A percentile compares a stretch with the other conserved stretches of the same genome.
Evolutionary conservation across 2,329 filamentous ascomycete species (phyloP).

Genomic region (Scedosporium aurantiacum): DNA sequence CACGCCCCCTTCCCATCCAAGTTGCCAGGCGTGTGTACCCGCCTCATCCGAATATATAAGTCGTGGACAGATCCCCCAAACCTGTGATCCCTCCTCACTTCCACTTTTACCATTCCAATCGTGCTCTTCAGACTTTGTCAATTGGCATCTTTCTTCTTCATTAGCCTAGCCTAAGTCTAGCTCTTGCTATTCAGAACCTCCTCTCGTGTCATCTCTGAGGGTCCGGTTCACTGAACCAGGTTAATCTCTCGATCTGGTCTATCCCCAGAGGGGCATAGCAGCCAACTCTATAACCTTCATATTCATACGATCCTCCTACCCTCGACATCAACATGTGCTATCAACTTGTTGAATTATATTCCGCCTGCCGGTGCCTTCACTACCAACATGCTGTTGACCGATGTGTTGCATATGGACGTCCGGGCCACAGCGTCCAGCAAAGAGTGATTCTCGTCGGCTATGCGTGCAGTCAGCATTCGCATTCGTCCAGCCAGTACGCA

Average conservation of each 20-base stretch:
- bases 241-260: not conserved
- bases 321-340: conserved; percentile 59
- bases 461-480: conserved; percentile 41
- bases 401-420: conserved; percentile 63
- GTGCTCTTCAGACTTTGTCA: not conserved
- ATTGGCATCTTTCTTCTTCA: not conserved
- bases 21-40: not conserved
- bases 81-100: not conserved
- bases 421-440: conserved; percentile 60
- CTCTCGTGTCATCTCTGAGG: not conserved
- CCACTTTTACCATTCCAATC: not conserved
- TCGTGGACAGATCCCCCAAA: not conserved
- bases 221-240: no score
- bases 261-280: not conserved
- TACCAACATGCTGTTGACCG: conserved; percentile 79
- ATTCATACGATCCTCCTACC: not conserved
- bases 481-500: conserved; percentile 24
- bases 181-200: not conserved
- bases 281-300: not conserved
- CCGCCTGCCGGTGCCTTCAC: conserved; percentile 79
- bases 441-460: conserved; percentile 77
- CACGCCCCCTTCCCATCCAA: not conserved
- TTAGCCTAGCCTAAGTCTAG: not conserved
- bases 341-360: conserved; percentile 75
- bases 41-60: not conserved